These are phyloP conservation scores for Juglanconis oblonga DNA, from an alignment of 2,329 filamentous ascomycete genomes.

Conservation along the genomic window DNA sequence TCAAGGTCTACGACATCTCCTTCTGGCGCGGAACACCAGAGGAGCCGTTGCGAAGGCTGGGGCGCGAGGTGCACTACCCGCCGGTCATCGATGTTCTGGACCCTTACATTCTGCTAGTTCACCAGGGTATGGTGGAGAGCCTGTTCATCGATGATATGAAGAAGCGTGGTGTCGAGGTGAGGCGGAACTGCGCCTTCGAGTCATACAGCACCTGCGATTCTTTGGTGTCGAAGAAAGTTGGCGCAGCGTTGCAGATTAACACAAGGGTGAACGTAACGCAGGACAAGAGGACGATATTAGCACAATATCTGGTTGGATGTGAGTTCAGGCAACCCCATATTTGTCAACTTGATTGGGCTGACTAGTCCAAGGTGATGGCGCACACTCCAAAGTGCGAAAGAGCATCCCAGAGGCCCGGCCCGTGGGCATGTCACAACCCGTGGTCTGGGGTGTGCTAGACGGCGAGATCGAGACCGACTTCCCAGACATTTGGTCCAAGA, in stretches of 20 bases:
- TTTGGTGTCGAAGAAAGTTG: constrained; percentile 38
- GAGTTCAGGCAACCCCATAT: constrained; percentile 23
- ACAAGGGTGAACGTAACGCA: constrained; percentile 51
- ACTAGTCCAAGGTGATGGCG: constrained; percentile 41
- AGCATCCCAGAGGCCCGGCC: constrained; percentile 41
- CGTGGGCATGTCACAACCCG: constrained; percentile 32
- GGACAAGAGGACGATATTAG: constrained; percentile 44
- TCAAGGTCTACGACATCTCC: constrained; percentile 70
- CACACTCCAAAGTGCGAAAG: constrained; percentile 51
- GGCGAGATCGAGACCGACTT: constrained; percentile 58
- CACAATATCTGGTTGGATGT: constrained; percentile 68
- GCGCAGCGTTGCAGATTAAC: constrained; percentile 45
- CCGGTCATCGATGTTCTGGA: constrained; percentile 53
- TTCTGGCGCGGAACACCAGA: constrained; percentile 64
- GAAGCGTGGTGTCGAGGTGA: constrained; percentile 61
- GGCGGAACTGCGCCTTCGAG: constrained; percentile 62
- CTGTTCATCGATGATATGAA: constrained; percentile 67
- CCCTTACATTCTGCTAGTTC: constrained; percentile 57
- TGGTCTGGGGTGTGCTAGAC: constrained; percentile 57
- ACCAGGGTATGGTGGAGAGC: constrained; percentile 74
- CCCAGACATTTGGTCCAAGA: constrained; percentile 59
- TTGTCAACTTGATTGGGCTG: constrained; percentile 9
- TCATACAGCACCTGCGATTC: constrained; percentile 41
- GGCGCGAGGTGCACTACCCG: constrained; percentile 66
- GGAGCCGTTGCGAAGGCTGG: constrained; percentile 40